Conservation (phyloP, 331 rosid genomes). For the Phaseolus coccineus region DNA sequence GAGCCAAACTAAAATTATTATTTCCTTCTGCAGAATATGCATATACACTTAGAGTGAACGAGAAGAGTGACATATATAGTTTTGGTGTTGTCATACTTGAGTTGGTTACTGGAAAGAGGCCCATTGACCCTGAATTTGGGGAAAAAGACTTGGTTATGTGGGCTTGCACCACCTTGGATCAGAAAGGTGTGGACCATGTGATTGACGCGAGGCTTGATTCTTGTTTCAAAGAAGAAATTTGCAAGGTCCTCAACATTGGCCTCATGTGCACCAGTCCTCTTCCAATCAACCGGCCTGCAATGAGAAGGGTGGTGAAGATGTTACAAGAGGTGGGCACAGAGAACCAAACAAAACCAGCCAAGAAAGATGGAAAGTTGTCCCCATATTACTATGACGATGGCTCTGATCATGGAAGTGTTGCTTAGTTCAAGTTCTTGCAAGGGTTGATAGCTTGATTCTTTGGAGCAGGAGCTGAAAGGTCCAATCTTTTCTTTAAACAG, state of each 20-base stretch:
- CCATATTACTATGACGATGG: slow-evolving; percentile 89
- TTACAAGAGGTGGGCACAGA: slow-evolving; percentile 76
- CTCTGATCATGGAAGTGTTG: slow-evolving; percentile 88
- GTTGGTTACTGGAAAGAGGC: slow-evolving; percentile 75
- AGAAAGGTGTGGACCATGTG: slow-evolving; percentile 78
- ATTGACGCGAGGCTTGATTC: slow-evolving; percentile 72
- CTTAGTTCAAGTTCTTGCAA: slow-evolving; percentile 49
- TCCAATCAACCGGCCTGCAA: slow-evolving; percentile 89
- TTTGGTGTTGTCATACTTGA: slow-evolving; percentile 94
- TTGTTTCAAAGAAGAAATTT: slow-evolving; percentile 76
- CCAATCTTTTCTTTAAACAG: slow-evolving; percentile 14
- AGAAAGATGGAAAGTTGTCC: slow-evolving; percentile 78
- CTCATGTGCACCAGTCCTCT: slow-evolving; percentile 94
- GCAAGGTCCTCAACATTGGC: slow-evolving; percentile 87
- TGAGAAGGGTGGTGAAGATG: slow-evolving; percentile 92
- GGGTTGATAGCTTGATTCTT: slow-evolving; percentile 3
- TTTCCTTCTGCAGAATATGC: slow-evolving; percentile 78
- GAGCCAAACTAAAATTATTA: slow-evolving; percentile 13
- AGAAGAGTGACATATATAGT: slow-evolving; percentile 95
- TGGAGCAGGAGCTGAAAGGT: slow-evolving; percentile 1
- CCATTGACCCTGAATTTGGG: slow-evolving; percentile 84
- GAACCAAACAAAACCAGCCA: slow-evolving; percentile 51
- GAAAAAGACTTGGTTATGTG: slow-evolving; percentile 93
- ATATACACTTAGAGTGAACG: slow-evolving; percentile 89
- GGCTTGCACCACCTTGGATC: slow-evolving; percentile 83